Evolutionary conservation across 1,139 yeast species (phyloP).

Genomic region (Oligophagozyma castellii): DNA sequence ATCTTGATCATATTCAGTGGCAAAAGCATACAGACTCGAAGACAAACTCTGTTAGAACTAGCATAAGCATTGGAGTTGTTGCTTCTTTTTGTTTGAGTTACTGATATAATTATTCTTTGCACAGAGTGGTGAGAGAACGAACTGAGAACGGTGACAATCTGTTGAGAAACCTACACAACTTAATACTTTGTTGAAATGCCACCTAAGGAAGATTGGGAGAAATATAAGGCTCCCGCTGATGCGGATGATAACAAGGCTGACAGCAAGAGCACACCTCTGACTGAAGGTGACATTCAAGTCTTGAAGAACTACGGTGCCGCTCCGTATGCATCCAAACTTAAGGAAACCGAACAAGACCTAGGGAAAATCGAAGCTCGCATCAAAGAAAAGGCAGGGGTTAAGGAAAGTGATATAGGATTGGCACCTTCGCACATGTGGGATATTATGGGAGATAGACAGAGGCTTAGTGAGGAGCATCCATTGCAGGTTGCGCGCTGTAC

Average conservation of each 20-base stretch:
- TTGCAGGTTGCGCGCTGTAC: conserved; percentile 98
- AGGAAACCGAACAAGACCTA: conserved; percentile 72
- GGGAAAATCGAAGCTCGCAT: conserved; percentile 72
- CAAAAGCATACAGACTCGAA: no score
- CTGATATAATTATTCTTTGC: background rate
- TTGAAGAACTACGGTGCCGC: conserved; percentile 95
- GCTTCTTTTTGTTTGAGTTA: no score
- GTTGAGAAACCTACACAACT: background rate
- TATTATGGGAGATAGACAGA: conserved; percentile 87
- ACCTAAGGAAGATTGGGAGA: conserved; percentile 78
- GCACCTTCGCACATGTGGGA: conserved; percentile 97
- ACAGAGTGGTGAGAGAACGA: background rate
- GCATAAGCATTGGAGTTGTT: no score
- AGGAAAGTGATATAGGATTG: conserved; percentile 90
- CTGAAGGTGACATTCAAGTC: conserved; percentile 95
- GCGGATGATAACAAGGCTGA: conserved; percentile 40
- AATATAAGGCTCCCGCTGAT: conserved; percentile 75
- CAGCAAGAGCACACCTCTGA: conserved; percentile 72
- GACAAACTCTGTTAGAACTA: no score
- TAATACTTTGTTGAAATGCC: conserved; percentile 27
- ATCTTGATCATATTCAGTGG: no score
- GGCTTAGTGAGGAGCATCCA: conserved; percentile 89
- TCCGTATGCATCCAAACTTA: conserved; percentile 75
- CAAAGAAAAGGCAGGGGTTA: conserved; percentile 85
- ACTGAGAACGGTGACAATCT: background rate